Evolutionary conservation across 148 eudicot genomes (phyloP).

Genomic region (Linanthus parryae): DNA sequence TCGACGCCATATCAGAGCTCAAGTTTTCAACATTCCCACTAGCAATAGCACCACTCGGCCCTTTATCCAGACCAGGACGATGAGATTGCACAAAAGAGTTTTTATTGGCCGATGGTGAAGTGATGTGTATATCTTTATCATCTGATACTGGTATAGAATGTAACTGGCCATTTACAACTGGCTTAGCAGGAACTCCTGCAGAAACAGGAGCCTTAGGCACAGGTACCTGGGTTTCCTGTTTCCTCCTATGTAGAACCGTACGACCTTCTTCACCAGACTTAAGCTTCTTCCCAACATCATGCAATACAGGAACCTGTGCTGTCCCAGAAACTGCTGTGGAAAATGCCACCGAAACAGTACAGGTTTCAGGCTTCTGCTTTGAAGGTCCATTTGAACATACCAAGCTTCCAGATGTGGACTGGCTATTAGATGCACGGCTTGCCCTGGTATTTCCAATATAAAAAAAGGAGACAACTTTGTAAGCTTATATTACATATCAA

Average conservation of each 20-base stretch:
- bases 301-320: slow-evolving; percentile 20
- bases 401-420: slow-evolving; percentile 28
- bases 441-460: slow-evolving; percentile 65
- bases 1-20: slow-evolving; percentile 32
- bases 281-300: slow-evolving; percentile 35
- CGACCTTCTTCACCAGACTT: slow-evolving; percentile 28
- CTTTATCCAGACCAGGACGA: slow-evolving; percentile 22
- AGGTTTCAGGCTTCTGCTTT: slow-evolving; percentile 46
- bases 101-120: slow-evolving; percentile 11
- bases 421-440: slow-evolving; percentile 48
- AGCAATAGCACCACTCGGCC: slow-evolving; percentile 10
- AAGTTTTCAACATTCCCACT: slow-evolving; percentile 28
- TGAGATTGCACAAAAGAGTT: slow-evolving; percentile 16
- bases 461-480: not conserved
- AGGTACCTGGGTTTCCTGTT: slow-evolving; percentile 25
- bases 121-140: slow-evolving; percentile 13
- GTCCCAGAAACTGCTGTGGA: slow-evolving; percentile 34
- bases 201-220: slow-evolving; percentile 22
- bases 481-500: not conserved
- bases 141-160: slow-evolving; percentile 15
- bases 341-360: slow-evolving; percentile 20
- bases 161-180: slow-evolving; percentile 21
- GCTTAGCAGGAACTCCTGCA: slow-evolving; percentile 16
- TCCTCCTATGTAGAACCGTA: slow-evolving; percentile 24
- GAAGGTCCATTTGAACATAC: slow-evolving; percentile 42